Base-by-base conservation (phyloP, 1,284 basidiomycete species). In the Kalmanozyma brasiliensis region DNA sequence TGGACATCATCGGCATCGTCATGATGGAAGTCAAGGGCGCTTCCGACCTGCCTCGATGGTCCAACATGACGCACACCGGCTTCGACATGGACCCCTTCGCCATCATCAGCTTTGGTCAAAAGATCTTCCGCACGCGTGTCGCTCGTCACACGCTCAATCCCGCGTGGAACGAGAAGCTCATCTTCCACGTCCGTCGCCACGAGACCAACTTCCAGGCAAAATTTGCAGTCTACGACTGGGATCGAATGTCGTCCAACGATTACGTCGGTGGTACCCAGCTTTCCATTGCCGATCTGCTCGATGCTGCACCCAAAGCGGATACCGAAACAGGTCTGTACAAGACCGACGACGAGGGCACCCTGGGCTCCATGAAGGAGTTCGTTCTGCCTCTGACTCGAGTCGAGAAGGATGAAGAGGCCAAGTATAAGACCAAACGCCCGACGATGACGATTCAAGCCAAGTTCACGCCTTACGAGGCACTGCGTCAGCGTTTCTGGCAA, bases 61-160 rank as follows among this genome's bases (percentile, higher is more conserved):
- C 89, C 82, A 97, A 96, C 40, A 77, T 77, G 60, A 74, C 67
- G 6, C 58, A 69, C 2, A 91, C 88, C 0, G 91, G 91, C 0
- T 94, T 89, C 87, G 94, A 98, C 80, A 98, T 98, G 94, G 94
- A 98, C 77, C 94, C 94, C 0, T 98, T 97, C 77, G 91, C 93
- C 14, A 93, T 98, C 69, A 88, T 94, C 69, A 94, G 92, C 2
- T 98, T 98, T 73, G 92, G 94, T 33, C 94, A 95, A 84, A 97
- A 97, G 83, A 92, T 98, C 10, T 98, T 97, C 84, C 87, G 94
- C 4, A 97, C 94, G 0, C 89, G 93, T 9, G 83, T 84, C 23
- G 79, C 80, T 8, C 78, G 83, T 1, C 82, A 83, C 63, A 83
- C 82, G 2, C 87, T 93, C 62, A 93, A 92, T 80, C 95, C 95